Conservation (phyloP, 257 asterid species). For the Solanum pinnatisectum region DNA sequence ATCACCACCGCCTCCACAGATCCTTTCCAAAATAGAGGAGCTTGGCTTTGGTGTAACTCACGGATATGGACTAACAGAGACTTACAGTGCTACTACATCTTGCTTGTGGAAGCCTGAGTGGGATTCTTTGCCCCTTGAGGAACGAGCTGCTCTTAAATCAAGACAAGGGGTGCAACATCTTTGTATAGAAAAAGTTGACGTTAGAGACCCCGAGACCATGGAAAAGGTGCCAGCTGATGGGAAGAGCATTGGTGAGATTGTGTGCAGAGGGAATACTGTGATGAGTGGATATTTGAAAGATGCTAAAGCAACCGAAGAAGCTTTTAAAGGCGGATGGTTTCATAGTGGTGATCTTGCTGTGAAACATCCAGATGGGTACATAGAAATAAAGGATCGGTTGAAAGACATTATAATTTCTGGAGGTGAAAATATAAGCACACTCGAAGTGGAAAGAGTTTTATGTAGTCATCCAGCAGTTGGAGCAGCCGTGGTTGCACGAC, state of each 20-base stretch:
- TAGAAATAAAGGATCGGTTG: slow-evolving; percentile 19
- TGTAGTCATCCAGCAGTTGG: slow-evolving; percentile 24
- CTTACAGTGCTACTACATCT: slow-evolving; percentile 15
- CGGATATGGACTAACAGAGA: slow-evolving; percentile 7
- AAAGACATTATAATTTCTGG: slow-evolving; percentile 9
- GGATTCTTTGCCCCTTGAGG: slow-evolving; percentile 15
- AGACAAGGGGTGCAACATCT: slow-evolving; percentile 8
- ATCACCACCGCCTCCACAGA: slow-evolving; percentile 23
- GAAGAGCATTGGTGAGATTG: slow-evolving; percentile 20
- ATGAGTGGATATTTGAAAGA: neutral
- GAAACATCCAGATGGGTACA: neutral
- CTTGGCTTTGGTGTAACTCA: slow-evolving; percentile 19
- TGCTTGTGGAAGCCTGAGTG: slow-evolving; percentile 29
- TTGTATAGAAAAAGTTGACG: neutral
- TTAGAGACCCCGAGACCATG: neutral
- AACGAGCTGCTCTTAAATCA: slow-evolving; percentile 9
- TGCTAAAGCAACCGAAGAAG: neutral
- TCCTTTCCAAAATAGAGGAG: slow-evolving; percentile 19
- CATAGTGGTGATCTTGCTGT: neutral
- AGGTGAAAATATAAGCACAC: slow-evolving; percentile 19
- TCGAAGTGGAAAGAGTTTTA: slow-evolving; percentile 23
- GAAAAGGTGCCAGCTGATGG: slow-evolving; percentile 22
- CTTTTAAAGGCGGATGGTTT: neutral
- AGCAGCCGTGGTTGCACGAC: slow-evolving; percentile 27
- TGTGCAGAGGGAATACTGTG: slow-evolving; percentile 26